These are phyloP conservation scores for Tetrahymena malaccensis DNA, from an alignment of 73 alveolate species.

Conservation along the genomic window DNA sequence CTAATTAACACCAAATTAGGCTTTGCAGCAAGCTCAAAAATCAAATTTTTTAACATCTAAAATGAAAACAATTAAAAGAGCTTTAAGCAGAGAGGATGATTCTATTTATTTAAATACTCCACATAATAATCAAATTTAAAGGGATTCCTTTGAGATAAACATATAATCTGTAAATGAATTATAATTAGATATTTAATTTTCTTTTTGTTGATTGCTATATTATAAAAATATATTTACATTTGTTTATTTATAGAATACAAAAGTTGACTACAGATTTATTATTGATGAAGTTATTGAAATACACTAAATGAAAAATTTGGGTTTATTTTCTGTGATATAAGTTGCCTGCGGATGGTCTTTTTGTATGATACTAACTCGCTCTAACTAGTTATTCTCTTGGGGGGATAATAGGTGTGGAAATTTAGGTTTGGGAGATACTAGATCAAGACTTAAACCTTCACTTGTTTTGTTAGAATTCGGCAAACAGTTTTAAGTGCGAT, in stretches of 20 bases:
- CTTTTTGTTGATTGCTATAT: no score
- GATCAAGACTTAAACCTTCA: background rate
- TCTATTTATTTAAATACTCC: background rate
- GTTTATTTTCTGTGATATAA: background rate
- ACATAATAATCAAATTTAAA: background rate
- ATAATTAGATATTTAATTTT: no score
- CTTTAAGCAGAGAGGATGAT: background rate
- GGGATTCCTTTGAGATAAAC: background rate
- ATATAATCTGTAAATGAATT: background rate
- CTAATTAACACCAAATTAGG: background rate
- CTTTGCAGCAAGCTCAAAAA: background rate
- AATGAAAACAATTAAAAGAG: background rate
- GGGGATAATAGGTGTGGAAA: slow-evolving; percentile 31
- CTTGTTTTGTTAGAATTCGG: slow-evolving; percentile 16
- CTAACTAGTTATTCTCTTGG: slow-evolving; percentile 11
- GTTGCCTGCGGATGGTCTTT: slow-evolving; percentile 25
- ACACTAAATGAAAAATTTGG: background rate
- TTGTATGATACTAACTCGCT: background rate
- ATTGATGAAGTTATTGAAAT: slow-evolving; percentile 1
- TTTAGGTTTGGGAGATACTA: slow-evolving; percentile 12
- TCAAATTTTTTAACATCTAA: background rate
- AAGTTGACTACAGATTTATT: slow-evolving; percentile 12
- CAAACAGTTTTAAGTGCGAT: background rate
- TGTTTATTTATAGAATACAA: background rate
- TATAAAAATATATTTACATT: no score